phyloP scores from a whole-genome alignment of 2,329 filamentous ascomycete genomes.

The Bipolaris cookei region DNA sequence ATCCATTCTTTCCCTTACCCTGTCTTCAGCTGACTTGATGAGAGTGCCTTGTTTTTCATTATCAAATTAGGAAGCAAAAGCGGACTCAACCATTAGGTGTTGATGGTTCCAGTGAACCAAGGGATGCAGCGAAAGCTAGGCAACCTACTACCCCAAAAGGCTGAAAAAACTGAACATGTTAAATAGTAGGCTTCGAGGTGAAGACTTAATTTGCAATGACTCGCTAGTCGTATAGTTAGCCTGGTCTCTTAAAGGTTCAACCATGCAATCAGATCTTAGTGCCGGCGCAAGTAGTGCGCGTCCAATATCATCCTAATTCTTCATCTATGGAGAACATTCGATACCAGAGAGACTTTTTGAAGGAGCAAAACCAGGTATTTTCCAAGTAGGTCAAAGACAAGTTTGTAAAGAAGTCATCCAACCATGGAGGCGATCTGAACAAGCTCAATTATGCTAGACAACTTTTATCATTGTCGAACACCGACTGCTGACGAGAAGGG shows the following conservation, averaged over 20 bases:
- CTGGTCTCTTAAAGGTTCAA: slow-evolving; percentile 8
- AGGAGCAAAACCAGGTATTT: slow-evolving; percentile 6
- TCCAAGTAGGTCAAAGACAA: slow-evolving; percentile 9
- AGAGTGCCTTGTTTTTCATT: slow-evolving; percentile 10
- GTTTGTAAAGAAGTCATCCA: slow-evolving; percentile 4
- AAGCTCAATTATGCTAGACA: neutral
- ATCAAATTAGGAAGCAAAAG: slow-evolving; percentile 8
- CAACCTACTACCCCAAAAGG: slow-evolving; percentile 10
- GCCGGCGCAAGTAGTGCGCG: slow-evolving; percentile 10
- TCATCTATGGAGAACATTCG: slow-evolving; percentile 9
- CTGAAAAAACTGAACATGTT: slow-evolving; percentile 10
- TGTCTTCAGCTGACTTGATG: slow-evolving; percentile 12
- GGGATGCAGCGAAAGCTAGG: slow-evolving; percentile 6
- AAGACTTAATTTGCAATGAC: too few species aligned
- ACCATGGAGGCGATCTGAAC: slow-evolving; percentile 1
- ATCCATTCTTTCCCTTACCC: slow-evolving; percentile 2
- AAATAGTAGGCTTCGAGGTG: slow-evolving; percentile 2
- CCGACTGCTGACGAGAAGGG: neutral
- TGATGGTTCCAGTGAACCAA: slow-evolving; percentile 6
- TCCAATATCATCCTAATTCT: slow-evolving; percentile 3
- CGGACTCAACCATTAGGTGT: slow-evolving; percentile 8
- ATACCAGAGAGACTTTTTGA: slow-evolving; percentile 6
- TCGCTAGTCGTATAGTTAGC: too few species aligned
- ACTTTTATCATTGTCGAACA: neutral
- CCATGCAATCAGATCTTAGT: slow-evolving; percentile 14